phyloP scores from a whole-genome alignment of 208 protist species.

The Acanthamoeba lenticulata region DNA sequence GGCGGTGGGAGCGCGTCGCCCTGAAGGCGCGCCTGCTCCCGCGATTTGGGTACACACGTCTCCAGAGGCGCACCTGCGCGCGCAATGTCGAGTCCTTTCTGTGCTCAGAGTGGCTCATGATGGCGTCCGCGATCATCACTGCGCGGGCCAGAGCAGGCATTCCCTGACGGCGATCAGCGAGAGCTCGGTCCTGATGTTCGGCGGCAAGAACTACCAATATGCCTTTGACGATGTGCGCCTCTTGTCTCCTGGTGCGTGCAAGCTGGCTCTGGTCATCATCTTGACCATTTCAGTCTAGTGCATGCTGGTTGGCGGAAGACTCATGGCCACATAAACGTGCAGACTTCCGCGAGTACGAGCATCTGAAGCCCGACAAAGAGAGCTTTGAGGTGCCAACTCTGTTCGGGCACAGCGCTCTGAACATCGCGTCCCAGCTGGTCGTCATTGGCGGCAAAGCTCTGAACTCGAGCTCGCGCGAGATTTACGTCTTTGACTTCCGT shows the following conservation, averaged over 20 bases:
- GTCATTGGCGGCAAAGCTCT: background rate
- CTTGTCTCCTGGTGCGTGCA: background rate
- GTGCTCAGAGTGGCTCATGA: background rate
- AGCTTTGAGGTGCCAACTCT: background rate
- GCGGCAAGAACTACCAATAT: background rate
- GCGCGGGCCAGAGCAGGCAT: background rate
- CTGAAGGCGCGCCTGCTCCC: no score
- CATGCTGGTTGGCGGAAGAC: background rate
- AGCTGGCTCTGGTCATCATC: background rate
- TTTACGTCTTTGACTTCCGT: slow-evolving; percentile 10
- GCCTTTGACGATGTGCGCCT: background rate
- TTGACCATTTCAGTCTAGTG: background rate
- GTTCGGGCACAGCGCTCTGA: background rate
- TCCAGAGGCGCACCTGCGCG: no score
- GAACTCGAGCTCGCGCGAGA: background rate
- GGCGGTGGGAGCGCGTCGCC: background rate
- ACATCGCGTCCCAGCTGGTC: background rate
- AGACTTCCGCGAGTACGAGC: background rate
- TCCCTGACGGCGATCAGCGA: background rate
- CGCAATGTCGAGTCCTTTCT: no score
- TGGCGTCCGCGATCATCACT: background rate
- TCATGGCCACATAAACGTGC: background rate
- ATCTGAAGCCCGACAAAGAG: background rate
- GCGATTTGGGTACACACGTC: no score
- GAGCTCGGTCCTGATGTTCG: background rate